phyloP scores from a whole-genome alignment of 805 yeast species.

The Torulaspora microellipsoides region DNA sequence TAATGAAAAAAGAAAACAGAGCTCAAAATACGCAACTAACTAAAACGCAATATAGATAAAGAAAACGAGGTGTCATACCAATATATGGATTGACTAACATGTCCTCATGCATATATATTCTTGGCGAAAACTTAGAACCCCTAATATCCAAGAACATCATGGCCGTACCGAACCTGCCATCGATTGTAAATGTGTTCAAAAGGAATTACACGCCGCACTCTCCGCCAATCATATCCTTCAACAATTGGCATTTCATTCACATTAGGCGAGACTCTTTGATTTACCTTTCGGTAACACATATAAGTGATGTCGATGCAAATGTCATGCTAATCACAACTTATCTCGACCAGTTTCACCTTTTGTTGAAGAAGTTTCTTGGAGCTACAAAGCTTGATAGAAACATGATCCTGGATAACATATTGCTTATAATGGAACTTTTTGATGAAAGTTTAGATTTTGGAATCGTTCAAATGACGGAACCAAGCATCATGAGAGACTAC shows the following conservation, averaged over 20 bases:
- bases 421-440: conserved; percentile 71
- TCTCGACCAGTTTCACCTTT: conserved; percentile 25
- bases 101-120: conserved; percentile 28
- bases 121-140: conserved; percentile 31
- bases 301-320: conserved; percentile 13
- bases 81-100: conserved; percentile 9
- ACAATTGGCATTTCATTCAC: conserved; percentile 19
- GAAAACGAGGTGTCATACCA: not conserved
- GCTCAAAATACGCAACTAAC: no score
- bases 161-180: conserved; percentile 22
- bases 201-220: conserved; percentile 12
- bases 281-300: conserved; percentile 21
- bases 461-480: conserved; percentile 77
- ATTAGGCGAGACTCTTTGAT: conserved; percentile 27
- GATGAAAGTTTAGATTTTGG: conserved; percentile 92
- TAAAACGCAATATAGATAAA: no score
- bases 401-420: conserved; percentile 63
- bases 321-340: conserved; percentile 24
- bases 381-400: conserved; percentile 46
- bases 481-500: conserved; percentile 71
- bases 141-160: conserved; percentile 26
- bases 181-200: conserved; percentile 20
- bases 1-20: no score
- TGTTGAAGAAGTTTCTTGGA: conserved; percentile 26
- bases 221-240: conserved; percentile 18